phyloP scores from a whole-genome alignment of 345 rosid genomes.

The Cardamine occulta region DNA sequence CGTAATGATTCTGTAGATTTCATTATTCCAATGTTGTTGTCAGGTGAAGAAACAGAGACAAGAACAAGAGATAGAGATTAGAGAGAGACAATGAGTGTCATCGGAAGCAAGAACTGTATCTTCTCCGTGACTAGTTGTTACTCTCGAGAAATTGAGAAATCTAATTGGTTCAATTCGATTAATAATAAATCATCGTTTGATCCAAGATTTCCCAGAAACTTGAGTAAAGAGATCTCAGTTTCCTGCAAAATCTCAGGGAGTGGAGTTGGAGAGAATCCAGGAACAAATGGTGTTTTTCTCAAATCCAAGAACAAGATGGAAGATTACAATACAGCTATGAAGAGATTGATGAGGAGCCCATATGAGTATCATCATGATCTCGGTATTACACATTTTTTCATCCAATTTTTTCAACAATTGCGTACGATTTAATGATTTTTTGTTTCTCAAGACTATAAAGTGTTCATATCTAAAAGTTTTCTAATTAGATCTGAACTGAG shows the following conservation, averaged over 20 bases:
- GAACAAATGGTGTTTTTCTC: conserved; percentile 39
- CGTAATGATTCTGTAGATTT: conserved; percentile 24
- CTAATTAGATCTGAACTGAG: background rate
- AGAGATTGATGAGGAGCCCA: conserved; percentile 87
- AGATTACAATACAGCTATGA: conserved; percentile 81
- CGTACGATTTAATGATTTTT: background rate
- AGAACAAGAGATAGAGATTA: conserved; percentile 19
- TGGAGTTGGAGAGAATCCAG: conserved; percentile 42
- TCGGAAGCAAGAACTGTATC: conserved; percentile 41
- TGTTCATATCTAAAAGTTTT: background rate
- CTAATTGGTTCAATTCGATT: conserved; percentile 14
- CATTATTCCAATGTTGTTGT: conserved; percentile 36
- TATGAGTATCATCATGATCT: conserved; percentile 95
- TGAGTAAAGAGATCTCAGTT: conserved; percentile 28
- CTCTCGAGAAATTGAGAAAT: conserved; percentile 34
- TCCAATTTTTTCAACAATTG: background rate
- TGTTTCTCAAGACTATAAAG: background rate
- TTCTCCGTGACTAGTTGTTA: conserved; percentile 30
- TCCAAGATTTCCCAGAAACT: conserved; percentile 34
- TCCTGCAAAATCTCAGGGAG: conserved; percentile 47
- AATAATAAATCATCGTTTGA: conserved; percentile 34
- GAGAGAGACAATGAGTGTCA: conserved; percentile 43
- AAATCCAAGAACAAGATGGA: conserved; percentile 61
- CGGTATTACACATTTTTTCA: conserved; percentile 46
- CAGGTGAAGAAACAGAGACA: conserved; percentile 13